Conservation (phyloP, 1,139 yeast species). For the Kazachstania sp. region DNA sequence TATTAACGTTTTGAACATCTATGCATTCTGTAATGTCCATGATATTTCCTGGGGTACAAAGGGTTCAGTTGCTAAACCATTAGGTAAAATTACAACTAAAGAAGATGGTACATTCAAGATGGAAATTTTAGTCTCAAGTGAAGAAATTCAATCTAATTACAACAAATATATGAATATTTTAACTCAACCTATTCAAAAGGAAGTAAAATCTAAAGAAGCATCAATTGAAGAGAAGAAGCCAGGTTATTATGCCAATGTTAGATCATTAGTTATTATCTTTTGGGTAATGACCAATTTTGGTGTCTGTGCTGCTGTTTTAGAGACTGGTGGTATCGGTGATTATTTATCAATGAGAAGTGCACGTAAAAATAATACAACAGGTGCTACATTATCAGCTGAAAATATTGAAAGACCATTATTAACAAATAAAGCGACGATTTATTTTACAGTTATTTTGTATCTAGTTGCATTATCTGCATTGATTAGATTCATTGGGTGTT, state of each 20-base stretch:
- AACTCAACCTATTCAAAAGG: conserved; percentile 38
- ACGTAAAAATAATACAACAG: conserved; percentile 22
- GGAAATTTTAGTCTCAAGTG: conserved; percentile 57
- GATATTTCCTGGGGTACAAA: conserved; percentile 99
- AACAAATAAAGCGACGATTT: conserved; percentile 40
- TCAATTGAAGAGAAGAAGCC: conserved; percentile 49
- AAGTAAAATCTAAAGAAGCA: conserved; percentile 32
- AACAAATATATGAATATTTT: conserved; percentile 57
- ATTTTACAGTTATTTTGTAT: conserved; percentile 70
- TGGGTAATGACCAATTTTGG: conserved; percentile 76
- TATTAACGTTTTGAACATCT: conserved; percentile 76
- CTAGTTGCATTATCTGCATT: conserved; percentile 73
- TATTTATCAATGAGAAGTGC: conserved; percentile 18
- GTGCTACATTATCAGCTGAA: conserved; percentile 21
- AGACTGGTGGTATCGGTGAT: conserved; percentile 48
- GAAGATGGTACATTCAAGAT: conserved; percentile 70
- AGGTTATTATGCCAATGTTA: conserved; percentile 62
- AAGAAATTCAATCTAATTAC: conserved; percentile 54
- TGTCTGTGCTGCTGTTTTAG: conserved; percentile 59
- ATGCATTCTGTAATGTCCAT: conserved; percentile 92
- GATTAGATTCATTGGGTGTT: conserved; percentile 63
- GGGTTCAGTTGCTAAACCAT: conserved; percentile 57
- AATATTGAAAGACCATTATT: conserved; percentile 13
- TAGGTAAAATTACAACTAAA: conserved; percentile 59
- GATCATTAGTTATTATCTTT: conserved; percentile 70